A percentile compares a stretch with the other conserved stretches of the same genome.
phyloP scores from a whole-genome alignment of 2,329 filamentous ascomycete species.

The Fusarium oligoseptatum region DNA sequence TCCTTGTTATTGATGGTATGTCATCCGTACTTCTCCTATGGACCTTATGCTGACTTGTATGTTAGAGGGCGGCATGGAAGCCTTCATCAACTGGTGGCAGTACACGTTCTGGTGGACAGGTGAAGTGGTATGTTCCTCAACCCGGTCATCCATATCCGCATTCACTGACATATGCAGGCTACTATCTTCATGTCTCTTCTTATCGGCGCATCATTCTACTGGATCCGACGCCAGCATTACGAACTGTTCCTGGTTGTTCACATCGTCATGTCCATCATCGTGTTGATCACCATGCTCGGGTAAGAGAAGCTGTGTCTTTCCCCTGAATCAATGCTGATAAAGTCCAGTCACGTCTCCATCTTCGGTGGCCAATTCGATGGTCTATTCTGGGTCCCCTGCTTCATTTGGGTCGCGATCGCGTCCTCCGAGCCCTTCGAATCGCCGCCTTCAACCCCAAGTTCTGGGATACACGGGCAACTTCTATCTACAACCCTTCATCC shows the following conservation, averaged over 20 bases:
- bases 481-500: constrained; percentile 52
- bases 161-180: constrained; percentile 46
- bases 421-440: constrained; percentile 59
- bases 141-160: rapidly evolving
- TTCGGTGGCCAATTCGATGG: constrained; percentile 63
- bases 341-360: constrained; percentile 62
- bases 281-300: constrained; percentile 65
- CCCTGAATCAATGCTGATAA: constrained; percentile 8
- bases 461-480: constrained; percentile 53
- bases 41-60: neutral
- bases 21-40: rapidly evolving
- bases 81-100: constrained; percentile 54
- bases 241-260: constrained; percentile 65
- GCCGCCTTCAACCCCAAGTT: constrained; percentile 55
- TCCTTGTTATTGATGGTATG: constrained; percentile 57
- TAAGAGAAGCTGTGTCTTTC: constrained; percentile 46
- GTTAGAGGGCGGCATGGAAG: constrained; percentile 55
- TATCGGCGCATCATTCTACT: constrained; percentile 63
- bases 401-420: constrained; percentile 65
- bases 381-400: constrained; percentile 63
- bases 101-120: constrained; percentile 65
- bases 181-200: constrained; percentile 61
- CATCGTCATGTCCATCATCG: constrained; percentile 63
- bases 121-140: constrained; percentile 54
- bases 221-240: constrained; percentile 65